Evolutionary conservation across 2,329 filamentous ascomycete species (phyloP).

Genomic region (Fusarium burgessii): DNA sequence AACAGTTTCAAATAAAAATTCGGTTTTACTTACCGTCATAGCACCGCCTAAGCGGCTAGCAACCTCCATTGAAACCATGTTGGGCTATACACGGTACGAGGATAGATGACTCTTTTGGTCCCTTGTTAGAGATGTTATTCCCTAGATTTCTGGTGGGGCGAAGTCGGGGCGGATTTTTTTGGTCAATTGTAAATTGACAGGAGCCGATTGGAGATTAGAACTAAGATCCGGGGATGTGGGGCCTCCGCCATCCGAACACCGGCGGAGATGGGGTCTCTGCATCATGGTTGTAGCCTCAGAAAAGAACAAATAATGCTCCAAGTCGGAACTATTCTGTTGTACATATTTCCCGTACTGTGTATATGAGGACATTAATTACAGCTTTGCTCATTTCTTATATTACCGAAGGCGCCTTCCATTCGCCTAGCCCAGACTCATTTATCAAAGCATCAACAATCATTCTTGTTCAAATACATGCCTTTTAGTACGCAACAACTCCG

Average conservation of each 20-base stretch:
- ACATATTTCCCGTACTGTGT: not conserved
- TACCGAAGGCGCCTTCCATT: constrained; percentile 33
- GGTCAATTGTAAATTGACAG: constrained; percentile 51
- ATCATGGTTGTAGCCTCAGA: not conserved
- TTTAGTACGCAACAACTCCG: constrained; percentile 59
- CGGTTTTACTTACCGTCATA: constrained; percentile 56
- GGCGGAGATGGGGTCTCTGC: constrained; percentile 12
- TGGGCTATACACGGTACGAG: constrained; percentile 39
- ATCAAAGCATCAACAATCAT: constrained; percentile 25
- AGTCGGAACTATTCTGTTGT: not conserved
- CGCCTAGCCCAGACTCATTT: constrained; percentile 15
- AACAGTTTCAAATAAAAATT: constrained; percentile 14
- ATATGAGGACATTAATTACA: constrained; percentile 5
- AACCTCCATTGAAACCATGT: constrained; percentile 65
- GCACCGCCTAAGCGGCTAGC: constrained; percentile 62
- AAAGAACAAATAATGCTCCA: not conserved
- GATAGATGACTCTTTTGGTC: constrained; percentile 33
- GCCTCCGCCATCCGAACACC: constrained; percentile 39
- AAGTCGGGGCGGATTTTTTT: constrained; percentile 49
- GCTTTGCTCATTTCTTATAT: constrained; percentile 30
- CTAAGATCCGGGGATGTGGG: constrained; percentile 45
- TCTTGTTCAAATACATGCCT: constrained; percentile 33
- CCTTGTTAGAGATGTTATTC: constrained; percentile 23
- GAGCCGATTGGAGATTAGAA: constrained; percentile 51
- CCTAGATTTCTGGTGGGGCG: constrained; percentile 41